Evolutionary conservation across 75 land plant genomes (phyloP).

Genomic region (Pseudotsuga menziesii): DNA sequence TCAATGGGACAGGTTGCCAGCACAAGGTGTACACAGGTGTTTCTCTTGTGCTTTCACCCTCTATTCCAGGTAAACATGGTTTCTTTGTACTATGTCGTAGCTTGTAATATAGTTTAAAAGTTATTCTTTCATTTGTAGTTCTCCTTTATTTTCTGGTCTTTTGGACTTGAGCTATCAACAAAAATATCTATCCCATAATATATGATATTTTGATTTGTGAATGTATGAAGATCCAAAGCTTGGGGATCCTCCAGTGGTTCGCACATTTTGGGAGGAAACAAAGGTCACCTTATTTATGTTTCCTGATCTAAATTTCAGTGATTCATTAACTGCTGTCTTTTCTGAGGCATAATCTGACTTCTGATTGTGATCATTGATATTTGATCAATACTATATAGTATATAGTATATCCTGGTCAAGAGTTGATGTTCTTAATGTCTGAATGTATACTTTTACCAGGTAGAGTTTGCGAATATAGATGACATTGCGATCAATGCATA

Average conservation of each 20-base stretch:
- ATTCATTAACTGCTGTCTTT: background rate
- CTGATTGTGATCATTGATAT: background rate
- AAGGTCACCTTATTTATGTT: slow-evolving; percentile 16
- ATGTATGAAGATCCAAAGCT: slow-evolving; percentile 26
- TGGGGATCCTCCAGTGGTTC: slow-evolving; percentile 34
- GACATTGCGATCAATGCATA: slow-evolving; percentile 41
- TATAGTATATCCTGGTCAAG: background rate
- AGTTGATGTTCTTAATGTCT: background rate
- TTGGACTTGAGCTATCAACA: background rate
- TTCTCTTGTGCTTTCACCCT: slow-evolving; percentile 31
- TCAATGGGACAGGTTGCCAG: slow-evolving; percentile 25
- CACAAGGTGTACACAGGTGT: slow-evolving; percentile 53
- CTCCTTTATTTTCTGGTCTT: background rate
- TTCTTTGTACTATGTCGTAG: too few relatives aligned
- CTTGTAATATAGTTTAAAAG: too few relatives aligned
- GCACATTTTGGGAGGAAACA: slow-evolving; percentile 50
- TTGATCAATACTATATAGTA: background rate
- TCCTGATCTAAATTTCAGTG: background rate
- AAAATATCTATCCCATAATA: background rate
- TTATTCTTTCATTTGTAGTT: too few relatives aligned
- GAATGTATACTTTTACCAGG: slow-evolving; percentile 17
- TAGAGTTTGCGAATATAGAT: slow-evolving; percentile 48
- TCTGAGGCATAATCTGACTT: background rate
- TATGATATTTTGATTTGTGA: background rate
- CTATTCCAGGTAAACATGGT: slow-evolving; percentile 14